Evolutionary conservation across 148 eudicot genomes (phyloP).

Genomic region (Persicaria tinctoria): DNA sequence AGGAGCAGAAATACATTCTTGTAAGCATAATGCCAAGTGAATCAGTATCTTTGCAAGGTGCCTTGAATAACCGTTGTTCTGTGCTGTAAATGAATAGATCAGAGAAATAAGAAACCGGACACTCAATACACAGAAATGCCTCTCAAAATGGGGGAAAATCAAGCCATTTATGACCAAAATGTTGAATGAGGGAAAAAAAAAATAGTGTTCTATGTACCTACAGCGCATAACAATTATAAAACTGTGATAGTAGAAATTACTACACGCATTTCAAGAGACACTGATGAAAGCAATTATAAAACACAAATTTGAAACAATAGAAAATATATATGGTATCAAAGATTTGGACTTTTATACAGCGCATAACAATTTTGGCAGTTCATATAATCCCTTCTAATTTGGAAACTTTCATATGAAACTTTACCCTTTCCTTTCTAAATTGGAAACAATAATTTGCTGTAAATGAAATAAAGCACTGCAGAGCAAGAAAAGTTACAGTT

Average conservation of each 20-base stretch:
- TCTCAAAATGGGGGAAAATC: neutral
- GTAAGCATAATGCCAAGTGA: slow-evolving; percentile 79
- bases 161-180: neutral
- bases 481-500: neutral
- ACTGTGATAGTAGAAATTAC: too few species aligned
- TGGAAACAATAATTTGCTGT: too few species aligned
- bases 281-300: neutral
- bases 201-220: neutral
- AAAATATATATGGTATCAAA: neutral
- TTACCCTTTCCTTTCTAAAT: neutral
- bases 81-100: slow-evolving; percentile 38
- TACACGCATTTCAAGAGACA: neutral
- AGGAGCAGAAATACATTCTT: slow-evolving; percentile 59
- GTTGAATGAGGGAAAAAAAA: neutral
- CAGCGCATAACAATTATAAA: neutral
- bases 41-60: slow-evolving; percentile 83
- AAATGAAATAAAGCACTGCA: too few species aligned
- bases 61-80: slow-evolving; percentile 68
- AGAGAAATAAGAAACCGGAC: slow-evolving; percentile 3
- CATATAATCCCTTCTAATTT: neutral
- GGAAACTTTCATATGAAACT: neutral
- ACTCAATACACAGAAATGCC: neutral
- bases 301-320: neutral
- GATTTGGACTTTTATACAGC: neutral
- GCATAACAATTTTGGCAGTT: neutral